These are phyloP conservation scores for Tolypocladium pustulatum DNA, from an alignment of 2,329 filamentous ascomycete species.

Conservation along the genomic window DNA sequence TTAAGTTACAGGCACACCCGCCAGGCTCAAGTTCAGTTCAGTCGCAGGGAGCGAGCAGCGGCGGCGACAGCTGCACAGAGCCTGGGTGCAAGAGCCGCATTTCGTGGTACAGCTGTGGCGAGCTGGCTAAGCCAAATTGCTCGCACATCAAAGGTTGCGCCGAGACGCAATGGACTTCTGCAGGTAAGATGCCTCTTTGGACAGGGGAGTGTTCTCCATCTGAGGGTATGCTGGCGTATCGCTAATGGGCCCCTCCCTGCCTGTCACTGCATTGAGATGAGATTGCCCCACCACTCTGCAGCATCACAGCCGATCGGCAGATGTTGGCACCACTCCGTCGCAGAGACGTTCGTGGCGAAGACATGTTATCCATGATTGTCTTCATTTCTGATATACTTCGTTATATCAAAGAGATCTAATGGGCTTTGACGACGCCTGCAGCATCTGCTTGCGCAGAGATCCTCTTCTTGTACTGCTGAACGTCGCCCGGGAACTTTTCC, in stretches of 20 bases:
- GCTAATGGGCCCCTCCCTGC: not conserved
- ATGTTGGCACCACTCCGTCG: not conserved
- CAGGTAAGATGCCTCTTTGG: not conserved
- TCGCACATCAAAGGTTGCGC: not conserved
- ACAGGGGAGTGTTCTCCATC: not conserved
- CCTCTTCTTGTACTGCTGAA: slow-evolving; percentile 95
- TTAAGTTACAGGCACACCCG: not conserved
- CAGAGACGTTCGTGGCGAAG: not conserved
- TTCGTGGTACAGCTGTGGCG: not conserved
- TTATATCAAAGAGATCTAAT: slow-evolving; percentile 23
- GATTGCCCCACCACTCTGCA: not conserved
- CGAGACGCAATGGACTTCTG: not conserved
- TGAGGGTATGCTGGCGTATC: not conserved
- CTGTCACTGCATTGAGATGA: not conserved
- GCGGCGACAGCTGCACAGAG: not conserved
- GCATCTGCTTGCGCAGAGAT: slow-evolving; percentile 83
- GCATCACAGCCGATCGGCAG: not conserved
- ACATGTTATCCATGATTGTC: not conserved
- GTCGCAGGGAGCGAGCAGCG: not conserved
- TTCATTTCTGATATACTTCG: slow-evolving; percentile 1
- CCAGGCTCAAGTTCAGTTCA: no score
- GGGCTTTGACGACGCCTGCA: slow-evolving; percentile 69
- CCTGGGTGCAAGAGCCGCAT: not conserved
- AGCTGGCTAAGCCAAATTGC: no score
- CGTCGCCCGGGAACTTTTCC: slow-evolving; percentile 90